Evolutionary conservation across 2,329 filamentous ascomycete genomes (phyloP), one percentile per base, ranked within the genome.

Genomic region (Thelonectria blattea): DNA sequence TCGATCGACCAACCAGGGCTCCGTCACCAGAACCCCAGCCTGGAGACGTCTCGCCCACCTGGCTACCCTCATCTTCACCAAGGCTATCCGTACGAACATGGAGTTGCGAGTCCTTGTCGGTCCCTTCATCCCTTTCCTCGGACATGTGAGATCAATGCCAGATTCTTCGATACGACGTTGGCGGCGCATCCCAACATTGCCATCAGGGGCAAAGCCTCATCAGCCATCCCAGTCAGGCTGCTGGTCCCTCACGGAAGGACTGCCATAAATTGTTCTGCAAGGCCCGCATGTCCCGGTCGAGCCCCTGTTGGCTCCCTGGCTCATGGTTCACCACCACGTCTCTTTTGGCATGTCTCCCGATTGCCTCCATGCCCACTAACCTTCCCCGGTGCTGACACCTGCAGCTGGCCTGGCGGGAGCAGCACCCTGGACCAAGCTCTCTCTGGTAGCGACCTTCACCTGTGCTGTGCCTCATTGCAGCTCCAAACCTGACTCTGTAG

Each of bases 111-210:
- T 24, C 52, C 56, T 42, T 45, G 17, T 42, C 52, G 9, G 5
- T 54, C 54, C 34, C 47, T 34, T 56, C 22, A 30, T 39, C 51
- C 32, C 32, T 45, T 48, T 53, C 48, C 27, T 32, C 50, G 54
- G 63, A 65, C 61, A 52, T 60, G 43, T 61, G 60, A 69, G 67
- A 52, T 52, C 65, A 63, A 61, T 62, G 64, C 56, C 66, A 70
- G 68, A 68, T 70, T 69, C 59, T 41, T 55, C 30, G 57, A 67
- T 69, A 55, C 64, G 47, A 70, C 67, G 56, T 55, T 63, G 61
- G 52, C 45, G 62, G 34, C 50, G 17, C 27, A 50, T 54, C 59
- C 32, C 62, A 67, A 39, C 46, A 54, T 47, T 54, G 37, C 27
- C 41, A 46, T 49, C 54, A 59, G 62, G 65, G 50, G 60, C 58